These are phyloP conservation scores for Somion occarium DNA, from an alignment of 1,284 basidiomycete genomes.

Conservation along the genomic window DNA sequence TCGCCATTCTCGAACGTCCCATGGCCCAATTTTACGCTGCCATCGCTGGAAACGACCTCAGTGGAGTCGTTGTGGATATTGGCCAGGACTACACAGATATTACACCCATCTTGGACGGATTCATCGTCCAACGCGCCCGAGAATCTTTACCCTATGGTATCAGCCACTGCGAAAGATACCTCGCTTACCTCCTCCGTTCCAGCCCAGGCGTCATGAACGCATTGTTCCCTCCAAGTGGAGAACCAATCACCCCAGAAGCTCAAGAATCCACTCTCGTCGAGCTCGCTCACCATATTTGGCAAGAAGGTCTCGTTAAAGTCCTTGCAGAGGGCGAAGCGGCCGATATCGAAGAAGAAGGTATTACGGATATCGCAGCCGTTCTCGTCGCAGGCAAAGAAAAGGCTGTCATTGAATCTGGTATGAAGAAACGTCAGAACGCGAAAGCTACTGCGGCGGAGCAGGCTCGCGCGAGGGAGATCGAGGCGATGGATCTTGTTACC, in stretches of 20 bases:
- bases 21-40: constrained; percentile 82
- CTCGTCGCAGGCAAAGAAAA: constrained; percentile 78
- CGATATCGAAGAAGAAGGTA: constrained; percentile 70
- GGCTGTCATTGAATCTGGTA: constrained; percentile 75
- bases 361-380: constrained; percentile 81
- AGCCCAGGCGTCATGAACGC: constrained; percentile 63
- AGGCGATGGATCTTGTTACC: constrained; percentile 75
- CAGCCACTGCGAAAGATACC: constrained; percentile 70
- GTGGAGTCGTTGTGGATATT: constrained; percentile 84
- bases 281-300: constrained; percentile 56
- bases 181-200: constrained; percentile 65
- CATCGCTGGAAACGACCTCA: constrained; percentile 51
- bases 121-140: constrained; percentile 58
- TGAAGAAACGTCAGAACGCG: constrained; percentile 71
- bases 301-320: constrained; percentile 60
- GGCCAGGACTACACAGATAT: constrained; percentile 75
- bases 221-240: constrained; percentile 48
- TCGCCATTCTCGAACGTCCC: constrained; percentile 81
- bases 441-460: constrained; percentile 78
- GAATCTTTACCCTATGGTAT: constrained; percentile 63
- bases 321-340: constrained; percentile 68
- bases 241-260: constrained; percentile 38
- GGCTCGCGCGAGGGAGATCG: constrained; percentile 74
- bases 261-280: constrained; percentile 49
- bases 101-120: constrained; percentile 77